Conservation (phyloP, 495 filamentous ascomycete genomes). For the Trichoderma asperelloides region DNA sequence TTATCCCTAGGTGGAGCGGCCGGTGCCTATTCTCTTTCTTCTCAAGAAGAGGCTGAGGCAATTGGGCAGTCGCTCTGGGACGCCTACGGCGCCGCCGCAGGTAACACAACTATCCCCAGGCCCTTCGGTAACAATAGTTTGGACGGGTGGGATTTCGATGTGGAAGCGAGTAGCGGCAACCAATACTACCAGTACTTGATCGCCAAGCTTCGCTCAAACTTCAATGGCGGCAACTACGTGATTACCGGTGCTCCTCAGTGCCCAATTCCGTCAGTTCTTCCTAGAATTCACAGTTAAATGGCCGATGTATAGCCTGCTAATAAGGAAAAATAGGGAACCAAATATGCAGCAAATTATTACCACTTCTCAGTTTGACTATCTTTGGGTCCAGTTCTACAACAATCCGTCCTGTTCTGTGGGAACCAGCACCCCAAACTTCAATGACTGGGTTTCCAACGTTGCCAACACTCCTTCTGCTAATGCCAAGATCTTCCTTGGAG, state of each 20-base stretch:
- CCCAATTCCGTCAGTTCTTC: slow-evolving; percentile 29
- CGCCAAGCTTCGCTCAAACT: slow-evolving; percentile 39
- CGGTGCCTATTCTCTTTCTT: slow-evolving; percentile 1
- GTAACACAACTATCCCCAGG: slow-evolving; percentile 25
- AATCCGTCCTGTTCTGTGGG: slow-evolving; percentile 42
- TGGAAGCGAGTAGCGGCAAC: slow-evolving; percentile 30
- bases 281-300: too few relatives aligned
- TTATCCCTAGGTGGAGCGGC: slow-evolving; percentile 45
- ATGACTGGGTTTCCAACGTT: slow-evolving; percentile 49
- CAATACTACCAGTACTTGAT: slow-evolving; percentile 30
- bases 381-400: slow-evolving; percentile 61
- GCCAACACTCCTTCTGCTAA: slow-evolving; percentile 39
- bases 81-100: slow-evolving; percentile 43
- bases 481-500: slow-evolving; percentile 48
- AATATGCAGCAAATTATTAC: slow-evolving; percentile 40
- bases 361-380: slow-evolving; percentile 43
- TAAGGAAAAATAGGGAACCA: too few relatives aligned
- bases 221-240: slow-evolving; percentile 29
- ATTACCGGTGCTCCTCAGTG: slow-evolving; percentile 54
- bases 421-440: slow-evolving; percentile 47
- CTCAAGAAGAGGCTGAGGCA: background rate
- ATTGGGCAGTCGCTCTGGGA: slow-evolving; percentile 35
- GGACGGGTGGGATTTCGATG: slow-evolving; percentile 55
- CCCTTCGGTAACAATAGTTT: slow-evolving; percentile 39
- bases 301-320: too few relatives aligned